These are phyloP conservation scores for Hypoxylon sp. DNA, from an alignment of 2,329 filamentous ascomycete genomes.

Conservation along the genomic window DNA sequence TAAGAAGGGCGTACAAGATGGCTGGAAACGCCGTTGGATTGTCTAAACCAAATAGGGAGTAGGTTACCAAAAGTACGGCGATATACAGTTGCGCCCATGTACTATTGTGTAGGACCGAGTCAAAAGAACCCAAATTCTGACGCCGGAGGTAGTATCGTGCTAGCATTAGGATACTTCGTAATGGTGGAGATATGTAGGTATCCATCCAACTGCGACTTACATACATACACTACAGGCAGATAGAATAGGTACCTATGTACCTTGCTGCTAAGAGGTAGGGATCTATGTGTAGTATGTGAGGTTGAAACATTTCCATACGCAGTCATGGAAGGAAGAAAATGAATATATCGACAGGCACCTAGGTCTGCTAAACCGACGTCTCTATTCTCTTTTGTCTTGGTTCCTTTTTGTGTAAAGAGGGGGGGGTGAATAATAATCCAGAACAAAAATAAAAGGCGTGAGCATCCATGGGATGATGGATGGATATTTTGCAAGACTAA, in stretches of 20 bases:
- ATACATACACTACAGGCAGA: not conserved
- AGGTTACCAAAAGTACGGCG: not conserved
- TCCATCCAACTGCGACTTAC: not conserved
- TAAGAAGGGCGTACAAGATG: not conserved
- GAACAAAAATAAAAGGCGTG: not conserved
- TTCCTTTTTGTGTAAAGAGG: not conserved
- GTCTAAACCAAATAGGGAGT: conserved; percentile 2
- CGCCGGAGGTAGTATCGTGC: not conserved
- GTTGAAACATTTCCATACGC: not conserved
- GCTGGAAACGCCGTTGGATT: not conserved
- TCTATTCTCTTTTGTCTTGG: not conserved
- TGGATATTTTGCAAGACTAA: not conserved
- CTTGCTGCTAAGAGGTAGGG: too few relatives aligned
- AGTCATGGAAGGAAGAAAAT: not conserved
- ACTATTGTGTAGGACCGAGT: not conserved
- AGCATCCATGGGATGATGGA: not conserved
- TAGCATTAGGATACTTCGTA: conserved; percentile 7
- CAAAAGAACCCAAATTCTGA: not conserved
- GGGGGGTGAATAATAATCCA: not conserved
- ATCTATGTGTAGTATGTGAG: too few relatives aligned
- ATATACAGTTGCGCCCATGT: not conserved
- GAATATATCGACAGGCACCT: not conserved
- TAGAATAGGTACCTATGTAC: not conserved
- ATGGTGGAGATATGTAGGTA: not conserved
- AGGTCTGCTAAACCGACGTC: not conserved